Evolutionary conservation across 257 asterid species (phyloP).

Genomic region (Solanum appendiculatum): DNA sequence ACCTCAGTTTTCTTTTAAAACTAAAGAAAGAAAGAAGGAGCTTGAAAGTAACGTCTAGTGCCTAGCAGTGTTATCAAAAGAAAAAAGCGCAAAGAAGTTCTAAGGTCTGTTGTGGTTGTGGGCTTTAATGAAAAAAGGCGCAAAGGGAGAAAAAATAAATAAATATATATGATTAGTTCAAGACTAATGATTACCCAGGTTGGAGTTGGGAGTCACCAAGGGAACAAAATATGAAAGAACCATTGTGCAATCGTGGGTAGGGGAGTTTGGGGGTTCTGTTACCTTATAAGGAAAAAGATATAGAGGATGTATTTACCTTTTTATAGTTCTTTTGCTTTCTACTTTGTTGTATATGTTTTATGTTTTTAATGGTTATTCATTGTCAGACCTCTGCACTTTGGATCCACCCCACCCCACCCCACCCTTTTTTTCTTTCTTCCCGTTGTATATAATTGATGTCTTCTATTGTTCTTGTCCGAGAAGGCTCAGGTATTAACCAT

Average conservation of each 20-base stretch:
- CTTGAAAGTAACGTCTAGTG: background rate
- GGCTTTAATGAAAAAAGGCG: background rate
- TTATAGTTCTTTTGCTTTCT: background rate
- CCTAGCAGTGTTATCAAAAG: background rate
- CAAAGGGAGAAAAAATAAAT: background rate
- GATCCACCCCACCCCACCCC: background rate
- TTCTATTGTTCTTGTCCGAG: background rate
- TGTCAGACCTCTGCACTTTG: background rate
- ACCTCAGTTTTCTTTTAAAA: background rate
- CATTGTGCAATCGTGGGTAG: background rate
- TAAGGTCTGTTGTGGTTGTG: background rate
- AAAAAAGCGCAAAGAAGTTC: background rate
- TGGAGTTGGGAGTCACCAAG: background rate
- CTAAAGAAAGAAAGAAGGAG: background rate
- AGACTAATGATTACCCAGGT: background rate
- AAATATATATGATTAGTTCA: background rate
- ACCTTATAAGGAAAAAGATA: background rate
- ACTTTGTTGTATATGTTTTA: background rate
- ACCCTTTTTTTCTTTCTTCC: background rate
- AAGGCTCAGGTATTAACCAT: conserved; percentile 26
- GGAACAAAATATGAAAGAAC: background rate
- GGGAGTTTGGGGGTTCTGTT: background rate
- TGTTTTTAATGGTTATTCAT: background rate
- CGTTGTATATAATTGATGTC: conserved; percentile 2
- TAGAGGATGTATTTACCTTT: background rate